Conservation (phyloP, 768 basidiomycete species). For the Tephrocybe sp. region DNA sequence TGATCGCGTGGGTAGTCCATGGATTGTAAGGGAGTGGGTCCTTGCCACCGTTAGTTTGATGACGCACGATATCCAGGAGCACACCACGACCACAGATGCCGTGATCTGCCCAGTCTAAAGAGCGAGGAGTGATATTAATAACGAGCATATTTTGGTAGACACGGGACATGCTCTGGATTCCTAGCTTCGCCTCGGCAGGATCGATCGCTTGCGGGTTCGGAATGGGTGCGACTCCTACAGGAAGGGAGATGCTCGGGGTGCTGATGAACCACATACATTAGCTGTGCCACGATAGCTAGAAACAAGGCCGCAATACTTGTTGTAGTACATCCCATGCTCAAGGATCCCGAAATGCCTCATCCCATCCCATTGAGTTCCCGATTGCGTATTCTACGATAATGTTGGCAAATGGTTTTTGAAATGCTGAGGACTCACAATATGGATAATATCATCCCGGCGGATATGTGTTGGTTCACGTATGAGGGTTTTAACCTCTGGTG, state of each 20-base stretch:
- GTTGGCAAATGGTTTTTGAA: neutral
- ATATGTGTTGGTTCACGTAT: conserved; percentile 20
- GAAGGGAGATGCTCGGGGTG: conserved; percentile 39
- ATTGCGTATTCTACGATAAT: conserved; percentile 59
- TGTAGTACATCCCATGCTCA: conserved; percentile 57
- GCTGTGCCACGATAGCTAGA: neutral
- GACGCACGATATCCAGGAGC: conserved; percentile 60
- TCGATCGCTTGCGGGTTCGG: conserved; percentile 49
- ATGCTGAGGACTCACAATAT: conserved; percentile 40
- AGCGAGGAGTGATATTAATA: conserved; percentile 6
- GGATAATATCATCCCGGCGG: conserved; percentile 45
- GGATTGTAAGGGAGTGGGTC: conserved; percentile 55
- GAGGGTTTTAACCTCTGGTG: conserved; percentile 44
- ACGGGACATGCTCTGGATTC: conserved; percentile 51
- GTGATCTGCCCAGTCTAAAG: conserved; percentile 63
- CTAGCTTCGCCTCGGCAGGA: conserved; percentile 44
- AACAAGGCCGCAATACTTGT: conserved; percentile 38
- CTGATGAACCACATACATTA: conserved; percentile 22
- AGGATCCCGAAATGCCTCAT: conserved; percentile 53
- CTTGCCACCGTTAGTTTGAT: conserved; percentile 36
- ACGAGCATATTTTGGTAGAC: conserved; percentile 25
- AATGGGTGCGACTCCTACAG: conserved; percentile 40
- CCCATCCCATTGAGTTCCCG: conserved; percentile 70
- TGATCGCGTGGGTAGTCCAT: conserved; percentile 51
- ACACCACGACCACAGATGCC: conserved; percentile 70